phyloP scores from a whole-genome alignment of 1,284 basidiomycete species.

The Rhizoctonia solani region DNA sequence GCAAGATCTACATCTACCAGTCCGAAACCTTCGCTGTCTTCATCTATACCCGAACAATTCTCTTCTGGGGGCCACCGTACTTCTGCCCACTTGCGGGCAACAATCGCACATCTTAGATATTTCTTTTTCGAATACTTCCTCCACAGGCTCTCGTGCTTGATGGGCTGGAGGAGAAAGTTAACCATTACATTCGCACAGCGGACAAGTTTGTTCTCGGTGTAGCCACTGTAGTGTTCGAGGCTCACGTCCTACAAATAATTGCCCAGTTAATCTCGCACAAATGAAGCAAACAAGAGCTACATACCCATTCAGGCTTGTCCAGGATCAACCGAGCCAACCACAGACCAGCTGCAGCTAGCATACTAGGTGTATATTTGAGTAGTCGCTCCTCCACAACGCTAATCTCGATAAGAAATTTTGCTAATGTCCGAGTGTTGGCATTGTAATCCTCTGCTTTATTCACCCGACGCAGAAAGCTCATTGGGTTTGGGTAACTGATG shows the following conservation, averaged over 20 bases:
- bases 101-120: conserved; percentile 70
- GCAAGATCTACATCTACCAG: conserved; percentile 7
- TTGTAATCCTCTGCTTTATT: conserved; percentile 98
- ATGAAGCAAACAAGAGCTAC: not conserved
- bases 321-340: conserved; percentile 91
- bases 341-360: conserved; percentile 86
- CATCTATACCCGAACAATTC: conserved; percentile 8
- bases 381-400: conserved; percentile 88
- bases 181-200: conserved; percentile 93
- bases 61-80: conserved; percentile 18
- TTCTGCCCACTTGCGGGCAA: conserved; percentile 37
- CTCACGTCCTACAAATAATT: conserved; percentile 67
- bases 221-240: conserved; percentile 90
- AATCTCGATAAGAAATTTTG: conserved; percentile 93
- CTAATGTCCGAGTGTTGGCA: conserved; percentile 80
- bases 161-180: conserved; percentile 82
- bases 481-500: conserved; percentile 89
- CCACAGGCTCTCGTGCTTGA: conserved; percentile 75
- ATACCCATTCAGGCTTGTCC: conserved; percentile 83
- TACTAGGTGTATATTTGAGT: conserved; percentile 78
- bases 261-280: not conserved
- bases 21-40: not conserved
- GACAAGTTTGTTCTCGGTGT: conserved; percentile 80
- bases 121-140: conserved; percentile 85
- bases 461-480: conserved; percentile 88